These are phyloP conservation scores for Tetradesmus lagerheimii DNA, from an alignment of 139 green algal genomes.

Conservation along the genomic window DNA sequence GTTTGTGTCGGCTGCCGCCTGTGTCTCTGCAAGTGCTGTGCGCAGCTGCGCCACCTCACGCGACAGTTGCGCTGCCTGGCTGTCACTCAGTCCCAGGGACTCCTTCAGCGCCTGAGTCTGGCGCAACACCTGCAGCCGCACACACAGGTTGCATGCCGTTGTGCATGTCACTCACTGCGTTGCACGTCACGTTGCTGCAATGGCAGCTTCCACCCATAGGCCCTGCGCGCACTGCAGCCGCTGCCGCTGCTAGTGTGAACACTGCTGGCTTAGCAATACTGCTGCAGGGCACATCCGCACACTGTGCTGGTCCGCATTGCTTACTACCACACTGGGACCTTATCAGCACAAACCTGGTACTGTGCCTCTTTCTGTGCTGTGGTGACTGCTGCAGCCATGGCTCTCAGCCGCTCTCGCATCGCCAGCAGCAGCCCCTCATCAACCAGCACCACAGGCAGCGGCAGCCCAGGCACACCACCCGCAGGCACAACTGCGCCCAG, in stretches of 20 bases:
- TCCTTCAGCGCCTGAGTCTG: constrained; percentile 41
- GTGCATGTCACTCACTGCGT: too few species aligned
- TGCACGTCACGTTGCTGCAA: too few species aligned
- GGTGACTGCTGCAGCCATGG: neutral
- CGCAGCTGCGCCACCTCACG: neutral
- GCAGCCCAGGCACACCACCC: neutral
- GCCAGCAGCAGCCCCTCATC: constrained; percentile 11
- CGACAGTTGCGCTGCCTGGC: neutral
- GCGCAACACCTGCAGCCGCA: constrained; percentile 28
- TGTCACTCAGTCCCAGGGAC: neutral
- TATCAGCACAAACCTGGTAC: constrained; percentile 27
- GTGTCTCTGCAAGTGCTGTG: neutral
- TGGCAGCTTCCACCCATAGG: too few species aligned
- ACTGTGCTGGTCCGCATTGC: too few species aligned
- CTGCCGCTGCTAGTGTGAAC: too few species aligned
- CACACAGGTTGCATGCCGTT: too few species aligned
- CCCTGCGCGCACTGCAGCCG: too few species aligned
- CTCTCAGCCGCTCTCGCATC: neutral
- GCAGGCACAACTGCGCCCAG: constrained; percentile 13
- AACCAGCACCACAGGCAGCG: constrained; percentile 2
- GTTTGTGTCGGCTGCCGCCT: neutral
- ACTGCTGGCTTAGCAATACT: too few species aligned
- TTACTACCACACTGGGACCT: neutral
- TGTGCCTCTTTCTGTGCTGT: constrained; percentile 11
- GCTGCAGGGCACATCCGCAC: too few species aligned